phyloP scores from a whole-genome alignment of 2,329 filamentous ascomycete species.

The Colletotrichum destructivum region DNA sequence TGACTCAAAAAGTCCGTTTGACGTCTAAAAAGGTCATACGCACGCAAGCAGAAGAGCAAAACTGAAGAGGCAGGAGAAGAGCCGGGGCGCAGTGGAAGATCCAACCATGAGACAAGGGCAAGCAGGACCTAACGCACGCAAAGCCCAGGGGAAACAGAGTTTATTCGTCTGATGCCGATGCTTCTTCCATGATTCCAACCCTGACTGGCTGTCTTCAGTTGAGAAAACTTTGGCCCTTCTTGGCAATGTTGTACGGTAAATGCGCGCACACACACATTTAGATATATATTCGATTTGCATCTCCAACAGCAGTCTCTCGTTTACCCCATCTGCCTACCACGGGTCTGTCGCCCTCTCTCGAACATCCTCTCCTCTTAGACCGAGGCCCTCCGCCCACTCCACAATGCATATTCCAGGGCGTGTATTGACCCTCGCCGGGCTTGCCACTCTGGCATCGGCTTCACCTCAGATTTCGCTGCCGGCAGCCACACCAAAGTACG shows the following conservation, averaged over 20 bases:
- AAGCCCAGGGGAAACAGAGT: conserved; percentile 30
- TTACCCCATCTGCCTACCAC: not conserved
- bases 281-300: not conserved
- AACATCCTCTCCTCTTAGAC: not conserved
- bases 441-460: conserved; percentile 17
- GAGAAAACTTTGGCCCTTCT: not conserved
- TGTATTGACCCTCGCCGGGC: conserved; percentile 16
- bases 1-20: too few relatives aligned
- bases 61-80: conserved; percentile 1
- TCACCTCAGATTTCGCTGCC: conserved; percentile 11
- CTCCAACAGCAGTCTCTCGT: not conserved
- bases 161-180: conserved; percentile 13
- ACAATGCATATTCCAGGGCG: conserved; percentile 21
- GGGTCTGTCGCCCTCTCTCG: not conserved
- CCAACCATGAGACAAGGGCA: conserved; percentile 31
- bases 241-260: not conserved
- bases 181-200: conserved; percentile 24
- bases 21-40: not conserved
- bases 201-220: conserved; percentile 4
- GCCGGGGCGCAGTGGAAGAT: conserved; percentile 6
- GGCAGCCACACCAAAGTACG: conserved; percentile 26
- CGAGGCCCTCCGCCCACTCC: not conserved
- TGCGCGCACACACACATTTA: not conserved
- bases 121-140: conserved; percentile 12
- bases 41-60: not conserved